These are phyloP conservation scores for Lasiodiplodia citricola DNA, from an alignment of 2,329 filamentous ascomycete genomes.

Conservation along the genomic window DNA sequence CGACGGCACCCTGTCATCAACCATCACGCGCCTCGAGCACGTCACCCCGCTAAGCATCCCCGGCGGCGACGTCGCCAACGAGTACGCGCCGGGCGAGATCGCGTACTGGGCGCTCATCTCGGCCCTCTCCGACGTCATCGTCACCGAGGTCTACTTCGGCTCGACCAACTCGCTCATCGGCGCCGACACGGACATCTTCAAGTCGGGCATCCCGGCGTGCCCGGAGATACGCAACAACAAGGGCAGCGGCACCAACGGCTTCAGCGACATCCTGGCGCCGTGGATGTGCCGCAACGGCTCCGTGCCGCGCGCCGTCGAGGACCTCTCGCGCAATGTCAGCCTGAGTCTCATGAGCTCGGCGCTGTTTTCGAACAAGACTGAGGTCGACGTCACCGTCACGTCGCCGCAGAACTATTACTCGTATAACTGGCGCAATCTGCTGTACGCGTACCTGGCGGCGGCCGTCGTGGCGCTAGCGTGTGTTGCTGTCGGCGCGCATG, in stretches of 20 bases:
- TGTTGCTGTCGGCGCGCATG: background rate
- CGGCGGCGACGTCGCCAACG: background rate
- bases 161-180: background rate
- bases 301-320: background rate
- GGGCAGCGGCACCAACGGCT: background rate
- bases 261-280: background rate
- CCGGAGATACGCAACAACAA: background rate
- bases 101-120: background rate
- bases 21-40: background rate
- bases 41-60: background rate
- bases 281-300: conserved; percentile 12
- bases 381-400: background rate
- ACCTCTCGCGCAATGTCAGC: conserved; percentile 8
- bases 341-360: background rate
- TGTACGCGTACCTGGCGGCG: background rate
- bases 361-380: background rate
- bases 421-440: background rate
- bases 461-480: background rate
- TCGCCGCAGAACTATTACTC: background rate
- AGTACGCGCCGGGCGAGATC: background rate
- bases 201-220: background rate
- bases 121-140: background rate
- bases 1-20: background rate
- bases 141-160: background rate
- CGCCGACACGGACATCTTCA: background rate